These are phyloP conservation scores for Colletotrichum sp. DNA, from an alignment of 2,329 filamentous ascomycete species.

Conservation along the genomic window DNA sequence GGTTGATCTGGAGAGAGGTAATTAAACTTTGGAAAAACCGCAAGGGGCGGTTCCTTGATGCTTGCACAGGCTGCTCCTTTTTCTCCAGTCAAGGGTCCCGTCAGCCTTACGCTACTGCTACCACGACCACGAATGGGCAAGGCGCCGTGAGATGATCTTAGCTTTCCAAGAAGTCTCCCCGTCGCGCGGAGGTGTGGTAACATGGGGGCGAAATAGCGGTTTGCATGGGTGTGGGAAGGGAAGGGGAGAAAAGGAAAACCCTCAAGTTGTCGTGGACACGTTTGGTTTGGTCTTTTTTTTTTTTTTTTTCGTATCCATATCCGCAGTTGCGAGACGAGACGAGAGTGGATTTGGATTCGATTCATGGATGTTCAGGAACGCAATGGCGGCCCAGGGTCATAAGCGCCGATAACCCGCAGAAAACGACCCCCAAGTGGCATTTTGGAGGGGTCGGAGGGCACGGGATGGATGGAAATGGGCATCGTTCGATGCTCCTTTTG, in stretches of 20 bases:
- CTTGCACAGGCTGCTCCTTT: not conserved
- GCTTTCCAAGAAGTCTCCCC: not conserved
- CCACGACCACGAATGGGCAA: not conserved
- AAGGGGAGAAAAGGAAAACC: not conserved
- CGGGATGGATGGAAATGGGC: not conserved
- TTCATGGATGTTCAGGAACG: not conserved
- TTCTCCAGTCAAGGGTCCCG: not conserved
- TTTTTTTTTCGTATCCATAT: not conserved
- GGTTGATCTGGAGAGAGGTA: not conserved
- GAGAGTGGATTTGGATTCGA: not conserved
- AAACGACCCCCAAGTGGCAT: not conserved
- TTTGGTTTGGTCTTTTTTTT: not conserved
- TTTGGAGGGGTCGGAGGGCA: not conserved
- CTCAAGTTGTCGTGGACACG: not conserved
- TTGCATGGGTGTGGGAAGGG: not conserved
- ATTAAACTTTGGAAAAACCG: not conserved
- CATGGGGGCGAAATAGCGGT: conserved; percentile 4
- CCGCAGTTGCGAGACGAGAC: not conserved
- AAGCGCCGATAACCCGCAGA: not conserved
- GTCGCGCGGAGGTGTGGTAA: conserved; percentile 1
- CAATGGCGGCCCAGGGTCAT: not conserved
- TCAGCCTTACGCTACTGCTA: conserved; percentile 18
- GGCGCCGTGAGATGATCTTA: conserved; percentile 5
- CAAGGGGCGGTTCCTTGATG: not conserved
- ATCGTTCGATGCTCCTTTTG: conserved; percentile 5